Percentiles rank a stretch among this genome's conserved stretches.
These are phyloP conservation scores for Colletotrichum sp. DNA, from an alignment of 2,329 filamentous ascomycete genomes.

Conservation along the genomic window DNA sequence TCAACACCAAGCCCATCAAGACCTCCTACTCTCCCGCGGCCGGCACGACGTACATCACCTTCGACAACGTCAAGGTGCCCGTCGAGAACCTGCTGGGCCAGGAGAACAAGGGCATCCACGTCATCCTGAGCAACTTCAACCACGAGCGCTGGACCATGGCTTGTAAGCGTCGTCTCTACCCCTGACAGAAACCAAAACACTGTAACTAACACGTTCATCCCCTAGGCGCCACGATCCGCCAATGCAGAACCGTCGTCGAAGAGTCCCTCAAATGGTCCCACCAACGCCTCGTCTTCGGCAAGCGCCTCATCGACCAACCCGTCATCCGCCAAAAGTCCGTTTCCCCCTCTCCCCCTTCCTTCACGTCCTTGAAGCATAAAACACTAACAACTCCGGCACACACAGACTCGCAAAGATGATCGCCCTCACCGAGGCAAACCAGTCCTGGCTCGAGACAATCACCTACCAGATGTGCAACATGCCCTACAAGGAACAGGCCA, in stretches of 20 bases:
- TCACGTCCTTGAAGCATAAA: not conserved
- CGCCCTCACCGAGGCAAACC: slow-evolving; percentile 78
- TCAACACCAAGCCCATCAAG: slow-evolving; percentile 81
- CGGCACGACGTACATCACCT: slow-evolving; percentile 80
- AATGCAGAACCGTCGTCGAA: slow-evolving; percentile 74
- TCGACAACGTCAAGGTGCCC: slow-evolving; percentile 87
- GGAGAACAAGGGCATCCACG: slow-evolving; percentile 85
- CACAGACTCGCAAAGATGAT: slow-evolving; percentile 83
- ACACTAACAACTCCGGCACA: slow-evolving; percentile 1
- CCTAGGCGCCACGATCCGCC: slow-evolving; percentile 63
- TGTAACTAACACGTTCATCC: slow-evolving; percentile 7
- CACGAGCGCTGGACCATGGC: slow-evolving; percentile 83
- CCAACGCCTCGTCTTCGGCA: slow-evolving; percentile 84
- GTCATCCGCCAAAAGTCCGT: slow-evolving; percentile 80
- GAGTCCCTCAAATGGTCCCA: slow-evolving; percentile 90
- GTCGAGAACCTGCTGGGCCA: slow-evolving; percentile 78
- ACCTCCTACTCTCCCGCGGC: slow-evolving; percentile 81
- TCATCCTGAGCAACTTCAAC: slow-evolving; percentile 89
- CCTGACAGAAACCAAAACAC: not conserved
- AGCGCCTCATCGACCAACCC: slow-evolving; percentile 82
- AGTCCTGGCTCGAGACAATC: slow-evolving; percentile 84
- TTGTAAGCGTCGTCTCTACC: slow-evolving; percentile 42
- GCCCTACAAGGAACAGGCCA: slow-evolving; percentile 77
- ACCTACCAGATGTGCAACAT: slow-evolving; percentile 90
- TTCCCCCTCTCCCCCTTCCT: not conserved